Conservation (phyloP, 352 stramenopile genomes). For the Globisporangium mamillatum region DNA sequence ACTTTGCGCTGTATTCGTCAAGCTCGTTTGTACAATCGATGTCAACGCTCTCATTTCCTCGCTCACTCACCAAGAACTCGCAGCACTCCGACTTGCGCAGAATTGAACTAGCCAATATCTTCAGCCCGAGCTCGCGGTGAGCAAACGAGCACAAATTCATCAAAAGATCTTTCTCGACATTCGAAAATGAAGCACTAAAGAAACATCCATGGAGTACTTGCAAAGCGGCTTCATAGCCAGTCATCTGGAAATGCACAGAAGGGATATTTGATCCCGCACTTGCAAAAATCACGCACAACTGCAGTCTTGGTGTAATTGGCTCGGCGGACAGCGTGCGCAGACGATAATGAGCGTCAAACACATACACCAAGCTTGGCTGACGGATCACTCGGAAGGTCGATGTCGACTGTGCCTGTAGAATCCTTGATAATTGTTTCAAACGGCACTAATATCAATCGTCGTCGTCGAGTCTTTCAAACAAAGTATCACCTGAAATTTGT, state of each 20-base stretch:
- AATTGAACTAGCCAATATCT: constrained; percentile 29
- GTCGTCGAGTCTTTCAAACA: constrained; percentile 9
- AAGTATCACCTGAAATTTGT: constrained; percentile 32
- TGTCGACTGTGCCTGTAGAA: constrained; percentile 15
- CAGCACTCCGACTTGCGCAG: constrained; percentile 17
- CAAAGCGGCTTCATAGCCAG: constrained; percentile 37
- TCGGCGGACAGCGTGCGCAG: constrained; percentile 29
- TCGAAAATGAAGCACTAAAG: constrained; percentile 30
- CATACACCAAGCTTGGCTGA: constrained; percentile 14
- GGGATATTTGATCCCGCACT: constrained; percentile 27
- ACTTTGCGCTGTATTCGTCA: constrained; percentile 11
- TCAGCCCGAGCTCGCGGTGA: constrained; percentile 36
- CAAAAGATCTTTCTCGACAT: constrained; percentile 24
- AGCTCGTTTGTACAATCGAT: background rate
- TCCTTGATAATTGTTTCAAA: constrained; percentile 24
- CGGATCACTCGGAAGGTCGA: constrained; percentile 16
- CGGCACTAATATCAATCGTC: constrained; percentile 33
- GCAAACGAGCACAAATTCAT: constrained; percentile 26
- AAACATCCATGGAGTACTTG: constrained; percentile 36
- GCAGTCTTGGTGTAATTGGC: constrained; percentile 29
- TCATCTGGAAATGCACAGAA: constrained; percentile 34
- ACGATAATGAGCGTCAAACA: constrained; percentile 29
- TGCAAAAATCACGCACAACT: constrained; percentile 37
- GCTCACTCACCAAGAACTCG: background rate
- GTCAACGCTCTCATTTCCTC: background rate